Percentiles rank a stretch among this genome's conserved stretches.
Evolutionary conservation across 495 filamentous ascomycete genomes (phyloP).

Genomic region (Penicillium waksmanii): DNA sequence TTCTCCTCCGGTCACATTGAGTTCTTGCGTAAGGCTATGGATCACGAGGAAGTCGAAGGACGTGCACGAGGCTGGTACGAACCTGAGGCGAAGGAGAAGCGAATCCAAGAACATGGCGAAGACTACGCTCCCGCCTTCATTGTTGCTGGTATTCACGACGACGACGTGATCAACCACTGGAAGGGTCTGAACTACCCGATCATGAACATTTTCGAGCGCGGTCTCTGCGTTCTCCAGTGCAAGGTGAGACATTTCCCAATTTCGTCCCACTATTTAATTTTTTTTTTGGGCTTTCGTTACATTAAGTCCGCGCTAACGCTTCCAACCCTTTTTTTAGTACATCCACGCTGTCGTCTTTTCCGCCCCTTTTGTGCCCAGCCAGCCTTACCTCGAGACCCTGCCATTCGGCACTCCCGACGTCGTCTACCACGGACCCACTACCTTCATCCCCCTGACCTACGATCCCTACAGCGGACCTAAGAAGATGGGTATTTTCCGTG

Average conservation of each 20-base stretch:
- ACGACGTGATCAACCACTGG: constrained; percentile 90
- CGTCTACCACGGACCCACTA: constrained; percentile 94
- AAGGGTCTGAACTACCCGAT: constrained; percentile 98
- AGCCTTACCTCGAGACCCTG: constrained; percentile 71
- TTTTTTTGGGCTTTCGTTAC: neutral
- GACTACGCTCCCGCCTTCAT: constrained; percentile 85
- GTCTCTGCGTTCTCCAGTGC: constrained; percentile 93
- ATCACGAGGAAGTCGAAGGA: constrained; percentile 69
- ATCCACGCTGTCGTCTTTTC: constrained; percentile 85
- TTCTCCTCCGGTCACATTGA: constrained; percentile 97
- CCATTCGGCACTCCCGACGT: constrained; percentile 76
- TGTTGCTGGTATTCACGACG: constrained; percentile 90
- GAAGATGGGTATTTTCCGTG: constrained; percentile 75
- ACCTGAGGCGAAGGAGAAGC: constrained; percentile 59
- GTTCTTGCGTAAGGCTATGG: constrained; percentile 77
- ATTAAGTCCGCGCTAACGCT: constrained; percentile 19
- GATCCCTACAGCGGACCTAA: constrained; percentile 85
- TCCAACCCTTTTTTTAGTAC: constrained; percentile 57
- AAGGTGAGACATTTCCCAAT: constrained; percentile 57
- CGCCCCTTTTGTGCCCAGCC: constrained; percentile 81
- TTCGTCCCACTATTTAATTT: neutral
- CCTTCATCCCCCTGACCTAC: constrained; percentile 83
- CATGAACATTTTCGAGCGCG: constrained; percentile 98
- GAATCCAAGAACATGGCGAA: constrained; percentile 59
- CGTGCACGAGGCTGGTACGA: constrained; percentile 73